Evolutionary conservation across 1,139 yeast species (phyloP).

Genomic region (Candida dubliniensis): DNA sequence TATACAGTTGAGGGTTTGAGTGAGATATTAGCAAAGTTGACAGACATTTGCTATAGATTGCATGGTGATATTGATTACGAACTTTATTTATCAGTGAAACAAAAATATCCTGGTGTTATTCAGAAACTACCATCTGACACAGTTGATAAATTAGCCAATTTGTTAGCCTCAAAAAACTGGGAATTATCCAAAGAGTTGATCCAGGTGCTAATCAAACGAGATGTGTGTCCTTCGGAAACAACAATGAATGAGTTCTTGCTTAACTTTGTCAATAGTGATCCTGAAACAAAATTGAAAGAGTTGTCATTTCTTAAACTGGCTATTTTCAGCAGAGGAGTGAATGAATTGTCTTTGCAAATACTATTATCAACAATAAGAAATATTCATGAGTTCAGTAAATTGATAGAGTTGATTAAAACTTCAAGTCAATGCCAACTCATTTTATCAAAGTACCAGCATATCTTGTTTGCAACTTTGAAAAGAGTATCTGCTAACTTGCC

Average conservation of each 20-base stretch:
- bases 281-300: conserved; percentile 20
- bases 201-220: conserved; percentile 18
- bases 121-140: conserved; percentile 20
- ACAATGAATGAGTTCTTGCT: conserved; percentile 25
- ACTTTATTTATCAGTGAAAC: conserved; percentile 2
- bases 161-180: conserved; percentile 23
- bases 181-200: conserved; percentile 22
- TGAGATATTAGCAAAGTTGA: conserved; percentile 15
- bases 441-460: conserved; percentile 17
- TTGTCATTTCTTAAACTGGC: conserved; percentile 32
- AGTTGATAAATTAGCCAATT: conserved; percentile 29
- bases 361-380: conserved; percentile 25
- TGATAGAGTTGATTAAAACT: conserved; percentile 21
- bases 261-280: conserved; percentile 12
- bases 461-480: conserved; percentile 10
- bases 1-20: conserved; percentile 23
- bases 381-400: conserved; percentile 32
- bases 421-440: conserved; percentile 9
- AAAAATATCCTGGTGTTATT: conserved; percentile 15
- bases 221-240: conserved; percentile 26
- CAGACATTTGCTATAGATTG: conserved; percentile 1
- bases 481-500: conserved; percentile 5
- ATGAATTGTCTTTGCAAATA: conserved; percentile 20
- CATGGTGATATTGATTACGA: conserved; percentile 2
- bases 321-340: conserved; percentile 26